Evolutionary conservation across 768 basidiomycete genomes (phyloP).

Genomic region (Exsudoporus frostii): DNA sequence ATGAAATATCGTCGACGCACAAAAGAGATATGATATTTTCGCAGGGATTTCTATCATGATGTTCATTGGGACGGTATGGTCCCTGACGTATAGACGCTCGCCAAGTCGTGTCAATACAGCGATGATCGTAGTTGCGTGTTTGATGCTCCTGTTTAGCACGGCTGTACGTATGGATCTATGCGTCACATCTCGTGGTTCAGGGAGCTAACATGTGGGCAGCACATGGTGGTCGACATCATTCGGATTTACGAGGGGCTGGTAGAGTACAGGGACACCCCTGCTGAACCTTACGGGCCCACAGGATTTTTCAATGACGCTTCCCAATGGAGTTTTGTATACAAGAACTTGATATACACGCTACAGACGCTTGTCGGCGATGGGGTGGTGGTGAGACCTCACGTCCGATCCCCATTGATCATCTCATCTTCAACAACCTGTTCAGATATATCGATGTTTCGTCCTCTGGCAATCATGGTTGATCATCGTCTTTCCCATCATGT

Average conservation of each 20-base stretch:
- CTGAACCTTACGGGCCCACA: too few species aligned
- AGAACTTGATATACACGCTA: constrained; percentile 17
- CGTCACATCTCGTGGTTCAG: not conserved
- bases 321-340: constrained; percentile 29
- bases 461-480: constrained; percentile 25
- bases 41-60: constrained; percentile 30
- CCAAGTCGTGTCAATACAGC: constrained; percentile 1
- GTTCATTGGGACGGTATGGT: constrained; percentile 29
- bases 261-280: constrained; percentile 5
- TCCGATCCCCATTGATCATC: not conserved
- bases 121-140: constrained; percentile 18
- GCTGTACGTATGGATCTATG: constrained; percentile 8
- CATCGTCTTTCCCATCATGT: constrained; percentile 15
- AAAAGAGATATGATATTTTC: not conserved
- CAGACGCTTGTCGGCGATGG: constrained; percentile 26
- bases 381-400: constrained; percentile 14
- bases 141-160: constrained; percentile 20
- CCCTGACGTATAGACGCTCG: constrained; percentile 9
- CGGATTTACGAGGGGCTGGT: constrained; percentile 23
- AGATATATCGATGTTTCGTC: constrained; percentile 29
- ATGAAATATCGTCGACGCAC: not conserved
- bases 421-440: not conserved
- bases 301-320: constrained; percentile 24
- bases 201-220: not conserved
- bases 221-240: constrained; percentile 18